Conservation (phyloP, 2,329 filamentous ascomycete genomes). For the Cladosporium sp. region DNA sequence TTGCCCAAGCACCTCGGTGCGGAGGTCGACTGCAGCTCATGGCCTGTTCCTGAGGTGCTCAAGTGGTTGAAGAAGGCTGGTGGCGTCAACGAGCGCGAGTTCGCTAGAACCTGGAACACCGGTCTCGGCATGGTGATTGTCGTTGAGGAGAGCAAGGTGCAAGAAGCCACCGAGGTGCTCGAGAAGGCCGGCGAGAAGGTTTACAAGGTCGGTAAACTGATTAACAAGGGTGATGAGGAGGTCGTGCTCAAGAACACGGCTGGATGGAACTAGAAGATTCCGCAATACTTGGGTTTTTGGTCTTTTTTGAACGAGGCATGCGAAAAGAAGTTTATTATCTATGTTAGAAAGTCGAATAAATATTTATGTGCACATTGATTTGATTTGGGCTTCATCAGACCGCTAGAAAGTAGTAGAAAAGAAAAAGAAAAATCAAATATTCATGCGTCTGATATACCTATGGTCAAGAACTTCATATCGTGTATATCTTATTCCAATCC, state of each 20-base stretch:
- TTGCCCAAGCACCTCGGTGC: slow-evolving; percentile 74
- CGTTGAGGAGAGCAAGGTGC: slow-evolving; percentile 62
- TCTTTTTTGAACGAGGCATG: no score
- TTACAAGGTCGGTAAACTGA: slow-evolving; percentile 68
- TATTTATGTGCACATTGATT: no score
- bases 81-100: slow-evolving; percentile 72
- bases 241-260: slow-evolving; percentile 62
- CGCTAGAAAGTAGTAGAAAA: no score
- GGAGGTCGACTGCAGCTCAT: slow-evolving; percentile 71
- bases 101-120: slow-evolving; percentile 91
- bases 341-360: no score
- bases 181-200: slow-evolving; percentile 70
- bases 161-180: slow-evolving; percentile 57
- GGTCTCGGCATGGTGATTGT: slow-evolving; percentile 93
- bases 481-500: no score
- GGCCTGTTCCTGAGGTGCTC: slow-evolving; percentile 76
- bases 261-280: slow-evolving; percentile 33
- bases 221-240: slow-evolving; percentile 53
- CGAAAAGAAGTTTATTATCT: neutral
- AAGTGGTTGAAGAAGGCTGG: slow-evolving; percentile 74
- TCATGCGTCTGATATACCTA: no score
- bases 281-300: neutral
- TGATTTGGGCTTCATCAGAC: no score
- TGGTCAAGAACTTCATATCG: no score
- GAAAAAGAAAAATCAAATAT: no score